These are phyloP conservation scores for Trichophyton benhamiae DNA, from an alignment of 2,329 filamentous ascomycete species.

Conservation along the genomic window DNA sequence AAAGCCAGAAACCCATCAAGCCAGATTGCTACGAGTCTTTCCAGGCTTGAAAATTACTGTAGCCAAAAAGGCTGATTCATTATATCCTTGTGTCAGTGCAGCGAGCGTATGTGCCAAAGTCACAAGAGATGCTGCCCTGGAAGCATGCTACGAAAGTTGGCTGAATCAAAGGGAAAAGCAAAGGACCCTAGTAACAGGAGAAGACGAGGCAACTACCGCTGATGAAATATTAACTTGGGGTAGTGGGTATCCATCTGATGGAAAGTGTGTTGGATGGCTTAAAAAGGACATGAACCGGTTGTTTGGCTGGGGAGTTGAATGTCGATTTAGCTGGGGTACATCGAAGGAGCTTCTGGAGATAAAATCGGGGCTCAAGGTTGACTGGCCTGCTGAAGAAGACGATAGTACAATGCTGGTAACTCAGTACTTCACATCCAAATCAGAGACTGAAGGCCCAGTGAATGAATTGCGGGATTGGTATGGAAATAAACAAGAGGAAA, in stretches of 20 bases:
- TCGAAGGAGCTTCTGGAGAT: slow-evolving; percentile 82
- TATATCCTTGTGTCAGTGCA: slow-evolving; percentile 87
- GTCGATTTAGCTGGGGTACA: slow-evolving; percentile 90
- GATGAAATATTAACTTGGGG: slow-evolving; percentile 53
- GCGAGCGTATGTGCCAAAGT: slow-evolving; percentile 95
- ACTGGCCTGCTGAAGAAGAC: slow-evolving; percentile 70
- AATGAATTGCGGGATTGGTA: slow-evolving; percentile 77
- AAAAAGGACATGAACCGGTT: slow-evolving; percentile 77
- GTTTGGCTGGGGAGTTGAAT: slow-evolving; percentile 91
- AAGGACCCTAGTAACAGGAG: slow-evolving; percentile 13
- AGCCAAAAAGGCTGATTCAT: slow-evolving; percentile 79
- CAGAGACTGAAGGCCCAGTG: slow-evolving; percentile 34
- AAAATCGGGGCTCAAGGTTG: slow-evolving; percentile 59
- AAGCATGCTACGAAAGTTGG: slow-evolving; percentile 56
- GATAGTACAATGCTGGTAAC: slow-evolving; percentile 55
- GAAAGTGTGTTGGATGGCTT: slow-evolving; percentile 67
- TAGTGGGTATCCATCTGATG: slow-evolving; percentile 86
- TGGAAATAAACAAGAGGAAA: slow-evolving; percentile 55
- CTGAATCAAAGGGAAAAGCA: slow-evolving; percentile 23
- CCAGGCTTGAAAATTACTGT: slow-evolving; percentile 64
- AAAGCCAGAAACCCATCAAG: slow-evolving; percentile 69
- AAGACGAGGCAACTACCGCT: slow-evolving; percentile 17
- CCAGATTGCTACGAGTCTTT: slow-evolving; percentile 70
- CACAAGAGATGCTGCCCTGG: slow-evolving; percentile 78
- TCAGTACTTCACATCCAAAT: slow-evolving; percentile 53